Conservation (phyloP, 352 stramenopile genomes). For the Elongisporangium prolatum region DNA sequence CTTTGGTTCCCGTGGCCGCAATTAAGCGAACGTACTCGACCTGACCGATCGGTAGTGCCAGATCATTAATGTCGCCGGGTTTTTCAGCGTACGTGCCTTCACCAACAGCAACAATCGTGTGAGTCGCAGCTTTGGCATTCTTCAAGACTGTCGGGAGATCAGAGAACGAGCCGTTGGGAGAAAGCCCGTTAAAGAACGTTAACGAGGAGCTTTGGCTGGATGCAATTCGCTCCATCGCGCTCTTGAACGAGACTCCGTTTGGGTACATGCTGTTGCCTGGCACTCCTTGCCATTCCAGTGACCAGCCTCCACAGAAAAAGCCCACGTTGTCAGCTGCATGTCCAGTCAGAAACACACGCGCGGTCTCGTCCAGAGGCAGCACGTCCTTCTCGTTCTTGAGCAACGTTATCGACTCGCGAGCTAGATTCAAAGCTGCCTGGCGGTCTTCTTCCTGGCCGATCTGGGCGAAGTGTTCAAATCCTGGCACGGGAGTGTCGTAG, state of each 20-base stretch:
- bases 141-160: slow-evolving; percentile 52
- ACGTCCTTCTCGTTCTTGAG: slow-evolving; percentile 70
- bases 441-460: slow-evolving; percentile 54
- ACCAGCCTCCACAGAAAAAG: slow-evolving; percentile 77
- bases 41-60: slow-evolving; percentile 57
- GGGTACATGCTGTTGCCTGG: slow-evolving; percentile 57
- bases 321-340: slow-evolving; percentile 65
- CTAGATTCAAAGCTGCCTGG: slow-evolving; percentile 52
- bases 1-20: slow-evolving; percentile 54
- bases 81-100: slow-evolving; percentile 83
- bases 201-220: slow-evolving; percentile 14
- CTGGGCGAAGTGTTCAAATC: slow-evolving; percentile 27
- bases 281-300: slow-evolving; percentile 83
- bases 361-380: slow-evolving; percentile 36
- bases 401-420: slow-evolving; percentile 80
- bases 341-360: slow-evolving; percentile 63
- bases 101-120: slow-evolving; percentile 77
- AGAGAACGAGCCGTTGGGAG: slow-evolving; percentile 49
- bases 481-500: slow-evolving; percentile 60
- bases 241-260: slow-evolving; percentile 57
- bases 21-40: slow-evolving; percentile 71
- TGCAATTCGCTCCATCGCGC: slow-evolving; percentile 37
- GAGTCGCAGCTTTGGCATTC: slow-evolving; percentile 37
- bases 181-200: slow-evolving; percentile 49
- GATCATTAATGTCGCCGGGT: slow-evolving; percentile 77